These are phyloP conservation scores for Claviceps maximensis DNA, from an alignment of 2,329 filamentous ascomycete species.

Conservation along the genomic window DNA sequence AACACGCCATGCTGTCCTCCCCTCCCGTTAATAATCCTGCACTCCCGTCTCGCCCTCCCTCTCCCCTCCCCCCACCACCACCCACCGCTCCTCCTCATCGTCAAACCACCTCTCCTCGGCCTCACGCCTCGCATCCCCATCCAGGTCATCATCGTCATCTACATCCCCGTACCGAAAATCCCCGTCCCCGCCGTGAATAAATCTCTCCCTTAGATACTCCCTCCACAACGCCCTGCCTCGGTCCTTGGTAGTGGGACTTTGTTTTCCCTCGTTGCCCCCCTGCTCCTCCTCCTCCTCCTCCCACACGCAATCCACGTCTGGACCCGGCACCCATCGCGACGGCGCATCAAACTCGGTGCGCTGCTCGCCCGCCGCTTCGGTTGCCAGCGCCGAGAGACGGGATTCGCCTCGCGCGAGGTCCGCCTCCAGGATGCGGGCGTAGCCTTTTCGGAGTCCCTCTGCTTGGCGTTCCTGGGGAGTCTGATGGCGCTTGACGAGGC, in stretches of 20 bases:
- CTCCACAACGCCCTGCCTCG: conserved; percentile 59
- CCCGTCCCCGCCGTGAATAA: conserved; percentile 58
- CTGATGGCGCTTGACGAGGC: conserved; percentile 65
- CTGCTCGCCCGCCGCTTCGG: conserved; percentile 6
- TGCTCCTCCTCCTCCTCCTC: conserved; percentile 11
- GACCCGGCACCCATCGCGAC: background rate
- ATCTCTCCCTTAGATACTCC: conserved; percentile 59
- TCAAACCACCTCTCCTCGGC: conserved; percentile 69
- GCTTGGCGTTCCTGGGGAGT: conserved; percentile 58
- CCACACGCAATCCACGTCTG: conserved; percentile 13
- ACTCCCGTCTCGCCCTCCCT: conserved; percentile 52
- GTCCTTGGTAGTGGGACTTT: conserved; percentile 29
- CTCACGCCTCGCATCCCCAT: conserved; percentile 47
- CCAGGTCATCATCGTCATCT: conserved; percentile 59
- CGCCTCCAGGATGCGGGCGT: conserved; percentile 64
- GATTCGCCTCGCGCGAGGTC: conserved; percentile 66
- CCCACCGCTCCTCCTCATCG: conserved; percentile 59
- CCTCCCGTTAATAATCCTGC: conserved; percentile 49
- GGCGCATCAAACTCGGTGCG: background rate
- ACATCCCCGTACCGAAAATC: conserved; percentile 67
- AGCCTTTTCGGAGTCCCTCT: conserved; percentile 62
- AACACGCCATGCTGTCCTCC: too few relatives aligned
- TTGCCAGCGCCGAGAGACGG: conserved; percentile 45
- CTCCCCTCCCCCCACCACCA: conserved; percentile 24
- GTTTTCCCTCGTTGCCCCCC: background rate